Conservation (phyloP, 441 rosid species). For the California macrophylla region DNA sequence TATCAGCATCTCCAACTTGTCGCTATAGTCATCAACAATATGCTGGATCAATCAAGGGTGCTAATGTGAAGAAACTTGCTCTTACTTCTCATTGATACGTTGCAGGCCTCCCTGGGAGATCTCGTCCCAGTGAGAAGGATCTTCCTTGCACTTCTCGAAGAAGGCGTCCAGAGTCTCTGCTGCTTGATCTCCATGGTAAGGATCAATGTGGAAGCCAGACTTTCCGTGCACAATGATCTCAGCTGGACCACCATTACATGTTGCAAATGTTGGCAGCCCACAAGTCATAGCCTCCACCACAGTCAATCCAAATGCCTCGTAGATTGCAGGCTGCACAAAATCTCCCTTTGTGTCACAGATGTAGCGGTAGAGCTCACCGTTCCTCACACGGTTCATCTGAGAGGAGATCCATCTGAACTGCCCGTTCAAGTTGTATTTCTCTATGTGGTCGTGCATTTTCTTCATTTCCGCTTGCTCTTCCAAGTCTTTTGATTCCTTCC, state of each 20-base stretch:
- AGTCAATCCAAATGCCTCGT: conserved; percentile 85
- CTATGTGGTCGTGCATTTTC: conserved; percentile 58
- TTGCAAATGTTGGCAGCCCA: conserved; percentile 85
- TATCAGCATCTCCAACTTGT: too few relatives aligned
- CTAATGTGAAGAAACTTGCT: neutral
- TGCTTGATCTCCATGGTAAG: conserved; percentile 85
- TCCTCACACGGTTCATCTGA: conserved; percentile 79
- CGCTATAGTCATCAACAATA: too few relatives aligned
- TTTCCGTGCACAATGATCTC: conserved; percentile 80
- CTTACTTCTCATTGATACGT: conserved; percentile 76
- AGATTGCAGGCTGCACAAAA: conserved; percentile 82
- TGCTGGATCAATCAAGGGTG: too few relatives aligned
- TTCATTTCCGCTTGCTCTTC: conserved; percentile 87
- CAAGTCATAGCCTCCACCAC: conserved; percentile 95
- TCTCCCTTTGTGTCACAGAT: conserved; percentile 79
- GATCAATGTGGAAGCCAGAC: conserved; percentile 85
- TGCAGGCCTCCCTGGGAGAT: conserved; percentile 69
- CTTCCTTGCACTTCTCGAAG: conserved; percentile 61
- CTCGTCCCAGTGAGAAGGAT: conserved; percentile 58
- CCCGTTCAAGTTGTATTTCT: conserved; percentile 60
- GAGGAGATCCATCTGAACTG: conserved; percentile 94
- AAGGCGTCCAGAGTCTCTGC: conserved; percentile 59
- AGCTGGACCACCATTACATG: conserved; percentile 90
- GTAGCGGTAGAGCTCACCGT: conserved; percentile 77
- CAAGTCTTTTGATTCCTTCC: conserved; percentile 68